Percentiles rank a stretch among this genome's conserved stretches.
Evolutionary conservation across 768 basidiomycete genomes (phyloP).

Genomic region (Hydnum rufescens): DNA sequence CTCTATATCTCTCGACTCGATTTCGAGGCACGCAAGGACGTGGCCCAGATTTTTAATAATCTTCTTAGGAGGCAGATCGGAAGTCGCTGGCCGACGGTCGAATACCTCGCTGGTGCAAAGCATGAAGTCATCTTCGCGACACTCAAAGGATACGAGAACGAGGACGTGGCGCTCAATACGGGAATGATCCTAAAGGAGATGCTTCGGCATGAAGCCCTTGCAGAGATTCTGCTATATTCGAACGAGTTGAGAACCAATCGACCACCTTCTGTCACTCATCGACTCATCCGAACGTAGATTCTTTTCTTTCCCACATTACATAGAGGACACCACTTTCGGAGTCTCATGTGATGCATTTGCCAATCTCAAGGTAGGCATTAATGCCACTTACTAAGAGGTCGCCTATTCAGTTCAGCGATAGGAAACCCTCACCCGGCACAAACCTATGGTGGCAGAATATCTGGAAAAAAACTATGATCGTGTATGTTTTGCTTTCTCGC

Average conservation of each 20-base stretch:
- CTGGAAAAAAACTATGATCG: constrained; percentile 94
- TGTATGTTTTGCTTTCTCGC: constrained; percentile 26
- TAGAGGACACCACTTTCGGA: constrained; percentile 94
- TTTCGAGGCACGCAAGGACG: constrained; percentile 25
- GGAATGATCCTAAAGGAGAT: constrained; percentile 97
- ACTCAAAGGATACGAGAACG: constrained; percentile 77
- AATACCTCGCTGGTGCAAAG: constrained; percentile 51
- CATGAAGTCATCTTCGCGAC: constrained; percentile 61
- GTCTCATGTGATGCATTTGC: constrained; percentile 96
- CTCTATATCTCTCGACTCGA: constrained; percentile 7
- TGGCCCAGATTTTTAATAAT: constrained; percentile 25
- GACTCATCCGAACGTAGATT: constrained; percentile 33
- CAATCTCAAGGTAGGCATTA: constrained; percentile 51
- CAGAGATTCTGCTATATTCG: constrained; percentile 76
- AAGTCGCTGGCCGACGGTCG: constrained; percentile 85
- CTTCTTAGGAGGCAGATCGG: constrained; percentile 66
- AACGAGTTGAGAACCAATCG: constrained; percentile 51
- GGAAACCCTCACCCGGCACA: constrained; percentile 91
- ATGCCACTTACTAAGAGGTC: not conserved
- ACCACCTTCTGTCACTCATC: not conserved
- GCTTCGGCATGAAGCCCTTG: constrained; percentile 78
- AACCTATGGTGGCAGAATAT: constrained; percentile 94
- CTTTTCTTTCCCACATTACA: constrained; percentile 90
- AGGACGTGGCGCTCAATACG: constrained; percentile 90
- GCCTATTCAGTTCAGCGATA: constrained; percentile 9